These are phyloP conservation scores for Curvularia spicifera DNA, from an alignment of 2,329 filamentous ascomycete genomes.

Conservation along the genomic window DNA sequence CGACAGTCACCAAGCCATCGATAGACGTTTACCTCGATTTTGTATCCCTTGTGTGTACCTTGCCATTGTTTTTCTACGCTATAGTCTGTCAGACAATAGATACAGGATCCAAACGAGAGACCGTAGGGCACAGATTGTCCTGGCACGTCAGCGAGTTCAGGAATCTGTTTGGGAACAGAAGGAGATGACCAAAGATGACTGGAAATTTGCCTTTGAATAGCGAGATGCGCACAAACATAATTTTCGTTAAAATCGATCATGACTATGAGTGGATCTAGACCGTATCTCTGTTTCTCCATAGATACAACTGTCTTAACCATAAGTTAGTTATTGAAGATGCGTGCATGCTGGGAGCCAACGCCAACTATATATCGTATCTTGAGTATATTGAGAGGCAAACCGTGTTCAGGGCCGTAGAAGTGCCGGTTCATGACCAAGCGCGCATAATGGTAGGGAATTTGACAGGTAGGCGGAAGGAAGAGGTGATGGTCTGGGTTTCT, in stretches of 20 bases:
- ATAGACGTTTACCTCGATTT: conserved; percentile 20
- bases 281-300: neutral
- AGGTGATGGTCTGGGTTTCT: no score
- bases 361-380: no score
- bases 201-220: no score
- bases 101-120: conserved; percentile 26
- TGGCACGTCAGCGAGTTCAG: conserved; percentile 17
- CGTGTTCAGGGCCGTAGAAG: no score
- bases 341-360: conserved; percentile 7
- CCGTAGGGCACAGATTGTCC: conserved; percentile 17
- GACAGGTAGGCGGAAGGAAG: no score
- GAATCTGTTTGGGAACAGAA: conserved; percentile 16
- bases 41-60: conserved; percentile 19
- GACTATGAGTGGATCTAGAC: no score
- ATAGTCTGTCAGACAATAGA: conserved; percentile 28
- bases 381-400: no score
- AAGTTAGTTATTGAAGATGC: conserved; percentile 27
- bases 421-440: no score
- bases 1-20: conserved; percentile 26
- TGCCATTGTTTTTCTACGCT: conserved; percentile 24
- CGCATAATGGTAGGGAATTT: no score
- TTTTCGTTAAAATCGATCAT: conserved; percentile 11
- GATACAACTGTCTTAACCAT: conserved; percentile 21
- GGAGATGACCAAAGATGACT: no score
- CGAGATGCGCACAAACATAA: conserved; percentile 24